phyloP scores from a whole-genome alignment of 2,329 filamentous ascomycete species.

The Endothia cerciana region DNA sequence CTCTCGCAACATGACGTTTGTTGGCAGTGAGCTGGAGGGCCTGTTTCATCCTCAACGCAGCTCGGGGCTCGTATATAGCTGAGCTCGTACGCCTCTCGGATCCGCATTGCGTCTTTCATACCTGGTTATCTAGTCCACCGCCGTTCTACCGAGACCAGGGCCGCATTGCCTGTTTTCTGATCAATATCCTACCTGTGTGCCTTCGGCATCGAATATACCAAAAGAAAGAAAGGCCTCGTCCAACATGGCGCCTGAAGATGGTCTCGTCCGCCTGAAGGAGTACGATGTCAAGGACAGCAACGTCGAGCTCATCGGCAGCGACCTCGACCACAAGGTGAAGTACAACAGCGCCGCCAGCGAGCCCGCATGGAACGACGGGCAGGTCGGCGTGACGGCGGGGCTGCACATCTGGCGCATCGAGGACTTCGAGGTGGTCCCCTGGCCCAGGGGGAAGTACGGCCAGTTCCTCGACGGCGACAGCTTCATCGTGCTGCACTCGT shows the following conservation, averaged over 20 bases:
- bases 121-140: no score
- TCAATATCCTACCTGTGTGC: not conserved
- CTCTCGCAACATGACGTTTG: slow-evolving; percentile 24
- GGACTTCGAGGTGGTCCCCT: slow-evolving; percentile 65
- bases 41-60: slow-evolving; percentile 21
- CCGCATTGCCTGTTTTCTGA: not conserved
- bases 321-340: slow-evolving; percentile 70
- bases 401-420: slow-evolving; percentile 70
- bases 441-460: slow-evolving; percentile 60
- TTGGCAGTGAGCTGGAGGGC: slow-evolving; percentile 17
- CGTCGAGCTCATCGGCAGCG: slow-evolving; percentile 65
- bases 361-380: slow-evolving; percentile 67
- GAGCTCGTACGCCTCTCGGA: not conserved
- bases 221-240: not conserved
- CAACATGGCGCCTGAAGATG: slow-evolving; percentile 63
- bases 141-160: no score
- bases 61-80: slow-evolving; percentile 14
- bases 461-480: slow-evolving; percentile 70
- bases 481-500: slow-evolving; percentile 67
- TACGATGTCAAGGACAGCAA: slow-evolving; percentile 73
- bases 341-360: slow-evolving; percentile 67
- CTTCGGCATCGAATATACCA: not conserved
- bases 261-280: slow-evolving; percentile 64
- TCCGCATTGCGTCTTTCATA: not conserved
- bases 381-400: slow-evolving; percentile 56